A percentile compares a stretch with the other conserved stretches of the same genome.
These are phyloP conservation scores for Fusarium sp. DNA, from an alignment of 2,329 filamentous ascomycete genomes.

Conservation along the genomic window DNA sequence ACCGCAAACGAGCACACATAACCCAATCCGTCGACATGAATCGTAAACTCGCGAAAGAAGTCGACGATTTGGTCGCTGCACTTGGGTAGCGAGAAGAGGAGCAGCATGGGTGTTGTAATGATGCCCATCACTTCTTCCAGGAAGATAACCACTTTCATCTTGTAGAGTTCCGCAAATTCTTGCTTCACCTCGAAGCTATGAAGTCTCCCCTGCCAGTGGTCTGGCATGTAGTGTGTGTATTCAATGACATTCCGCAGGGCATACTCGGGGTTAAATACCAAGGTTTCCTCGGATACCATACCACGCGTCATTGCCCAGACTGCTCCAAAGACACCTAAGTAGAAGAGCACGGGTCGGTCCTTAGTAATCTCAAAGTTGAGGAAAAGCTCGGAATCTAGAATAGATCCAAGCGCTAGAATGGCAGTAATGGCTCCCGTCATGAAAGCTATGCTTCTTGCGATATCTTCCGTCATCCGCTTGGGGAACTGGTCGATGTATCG, in stretches of 20 bases:
- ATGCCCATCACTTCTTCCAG: conserved; percentile 92
- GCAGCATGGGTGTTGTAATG: conserved; percentile 86
- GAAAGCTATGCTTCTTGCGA: conserved; percentile 85
- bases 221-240: conserved; percentile 90
- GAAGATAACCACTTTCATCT: conserved; percentile 91
- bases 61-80: conserved; percentile 94
- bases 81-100: conserved; percentile 84
- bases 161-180: conserved; percentile 90
- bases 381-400: conserved; percentile 91
- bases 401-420: conserved; percentile 80
- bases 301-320: conserved; percentile 86
- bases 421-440: conserved; percentile 85
- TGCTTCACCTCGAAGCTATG: conserved; percentile 92
- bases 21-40: conserved; percentile 94
- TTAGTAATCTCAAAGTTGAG: conserved; percentile 89
- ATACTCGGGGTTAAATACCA: conserved; percentile 90
- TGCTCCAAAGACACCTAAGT: conserved; percentile 80
- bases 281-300: conserved; percentile 83
- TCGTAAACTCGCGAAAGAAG: conserved; percentile 97
- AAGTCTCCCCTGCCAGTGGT: conserved; percentile 86
- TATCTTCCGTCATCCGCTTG: conserved; percentile 88
- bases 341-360: conserved; percentile 89
- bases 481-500: conserved; percentile 96
- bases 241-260: conserved; percentile 88
- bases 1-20: conserved; percentile 98